Percentiles rank a stretch among this genome's conserved stretches.
phyloP scores from a whole-genome alignment of 257 asterid species.

The Ophiorrhiza pumila region DNA sequence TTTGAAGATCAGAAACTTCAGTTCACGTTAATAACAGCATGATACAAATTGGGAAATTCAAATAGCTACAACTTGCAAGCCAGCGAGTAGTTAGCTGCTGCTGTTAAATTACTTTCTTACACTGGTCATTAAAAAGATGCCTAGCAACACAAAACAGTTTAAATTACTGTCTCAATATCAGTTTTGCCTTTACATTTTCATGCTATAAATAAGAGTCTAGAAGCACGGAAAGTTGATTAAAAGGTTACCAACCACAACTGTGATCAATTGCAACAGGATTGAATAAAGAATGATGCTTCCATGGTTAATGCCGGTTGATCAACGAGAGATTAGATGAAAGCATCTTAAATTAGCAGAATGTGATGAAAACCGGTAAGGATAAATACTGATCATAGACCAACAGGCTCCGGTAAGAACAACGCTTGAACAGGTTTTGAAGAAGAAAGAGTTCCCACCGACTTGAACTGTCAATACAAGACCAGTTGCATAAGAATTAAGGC shows the following conservation, averaged over 20 bases:
- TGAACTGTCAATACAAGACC: constrained; percentile 55
- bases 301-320: constrained; percentile 22
- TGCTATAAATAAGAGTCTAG: constrained; percentile 30
- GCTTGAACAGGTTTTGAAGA: constrained; percentile 45
- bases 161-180: constrained; percentile 35
- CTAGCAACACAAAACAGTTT: constrained; percentile 23
- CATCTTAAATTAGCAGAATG: constrained; percentile 29
- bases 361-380: constrained; percentile 26
- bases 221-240: constrained; percentile 34
- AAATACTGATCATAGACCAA: constrained; percentile 28
- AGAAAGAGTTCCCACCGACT: constrained; percentile 61
- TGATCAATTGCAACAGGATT: constrained; percentile 36
- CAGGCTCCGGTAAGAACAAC: constrained; percentile 41
- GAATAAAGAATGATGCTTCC: constrained; percentile 48
- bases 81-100: constrained; percentile 53
- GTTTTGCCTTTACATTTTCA: constrained; percentile 37
- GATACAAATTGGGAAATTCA: constrained; percentile 16
- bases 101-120: constrained; percentile 26
- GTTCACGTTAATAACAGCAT: not conserved
- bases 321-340: constrained; percentile 13
- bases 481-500: not conserved
- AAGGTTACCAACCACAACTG: constrained; percentile 31
- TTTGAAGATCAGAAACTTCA: not conserved
- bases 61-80: constrained; percentile 31
- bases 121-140: constrained; percentile 12